Evolutionary conservation across 2,329 filamentous ascomycete genomes (phyloP).

Genomic region (Thielaviopsis populi): DNA sequence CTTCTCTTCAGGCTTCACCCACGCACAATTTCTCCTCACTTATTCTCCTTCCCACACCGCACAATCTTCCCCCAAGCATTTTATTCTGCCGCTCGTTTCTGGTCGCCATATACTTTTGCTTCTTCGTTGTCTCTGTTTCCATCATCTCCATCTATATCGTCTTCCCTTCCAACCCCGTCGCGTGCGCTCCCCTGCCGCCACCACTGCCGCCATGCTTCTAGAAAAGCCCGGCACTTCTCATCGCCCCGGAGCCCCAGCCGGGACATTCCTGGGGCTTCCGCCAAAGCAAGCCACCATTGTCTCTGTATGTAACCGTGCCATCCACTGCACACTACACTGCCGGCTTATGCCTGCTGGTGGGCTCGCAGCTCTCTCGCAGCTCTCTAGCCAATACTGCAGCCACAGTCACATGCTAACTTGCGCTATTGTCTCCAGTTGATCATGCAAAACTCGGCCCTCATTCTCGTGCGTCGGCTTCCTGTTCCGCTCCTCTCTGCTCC

Average conservation of each 20-base stretch:
- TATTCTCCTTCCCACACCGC: no score
- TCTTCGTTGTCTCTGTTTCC: background rate
- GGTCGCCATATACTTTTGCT: no score
- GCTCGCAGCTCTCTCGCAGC: background rate
- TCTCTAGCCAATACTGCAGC: background rate
- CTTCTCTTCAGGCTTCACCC: no score
- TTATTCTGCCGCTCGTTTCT: no score
- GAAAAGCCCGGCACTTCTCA: conserved; percentile 11
- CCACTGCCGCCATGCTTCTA: conserved; percentile 9
- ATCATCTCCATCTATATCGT: background rate
- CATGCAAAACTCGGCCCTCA: conserved; percentile 60
- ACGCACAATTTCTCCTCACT: no score
- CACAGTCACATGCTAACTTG: conserved; percentile 7
- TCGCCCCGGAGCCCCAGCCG: conserved; percentile 8
- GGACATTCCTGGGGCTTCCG: conserved; percentile 14
- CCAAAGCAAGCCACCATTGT: conserved; percentile 15
- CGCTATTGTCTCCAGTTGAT: conserved; percentile 39
- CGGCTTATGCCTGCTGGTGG: background rate
- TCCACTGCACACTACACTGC: background rate
- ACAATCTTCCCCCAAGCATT: no score
- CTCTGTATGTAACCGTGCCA: conserved; percentile 5
- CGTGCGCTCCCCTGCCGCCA: background rate
- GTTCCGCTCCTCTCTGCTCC: background rate
- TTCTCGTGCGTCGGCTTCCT: conserved; percentile 37
- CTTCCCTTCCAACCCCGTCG: background rate